These are phyloP conservation scores for Neoboletus subvelutipes DNA, from an alignment of 768 basidiomycete genomes.

Conservation along the genomic window DNA sequence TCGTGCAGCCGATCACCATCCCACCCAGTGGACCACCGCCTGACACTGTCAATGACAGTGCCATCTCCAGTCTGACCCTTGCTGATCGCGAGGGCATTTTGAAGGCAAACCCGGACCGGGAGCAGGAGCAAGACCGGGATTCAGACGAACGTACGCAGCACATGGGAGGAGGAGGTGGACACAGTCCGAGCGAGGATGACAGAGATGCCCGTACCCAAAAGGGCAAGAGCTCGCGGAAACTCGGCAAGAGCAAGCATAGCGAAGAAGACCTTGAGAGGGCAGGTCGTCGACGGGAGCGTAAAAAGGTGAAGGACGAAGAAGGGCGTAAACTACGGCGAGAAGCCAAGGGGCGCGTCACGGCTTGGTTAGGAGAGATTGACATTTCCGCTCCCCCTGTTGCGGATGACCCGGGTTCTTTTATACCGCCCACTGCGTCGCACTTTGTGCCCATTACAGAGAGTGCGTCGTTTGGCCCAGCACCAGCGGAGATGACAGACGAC, in stretches of 20 bases:
- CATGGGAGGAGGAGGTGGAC: constrained; percentile 18
- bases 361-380: constrained; percentile 72
- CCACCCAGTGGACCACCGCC: constrained; percentile 29
- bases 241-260: constrained; percentile 27
- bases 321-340: constrained; percentile 40
- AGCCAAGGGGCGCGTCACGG: constrained; percentile 72
- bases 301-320: constrained; percentile 37
- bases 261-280: constrained; percentile 28
- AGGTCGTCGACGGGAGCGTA: constrained; percentile 27
- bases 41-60: constrained; percentile 41
- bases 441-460: constrained; percentile 29
- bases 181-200: constrained; percentile 32
- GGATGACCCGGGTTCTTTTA: constrained; percentile 37
- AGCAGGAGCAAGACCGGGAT: constrained; percentile 32
- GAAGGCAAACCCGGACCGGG: constrained; percentile 16
- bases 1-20: constrained; percentile 41
- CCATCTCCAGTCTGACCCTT: constrained; percentile 48
- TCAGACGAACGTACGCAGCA: constrained; percentile 35
- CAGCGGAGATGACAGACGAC: constrained; percentile 6
- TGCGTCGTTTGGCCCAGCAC: constrained; percentile 20
- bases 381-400: constrained; percentile 48
- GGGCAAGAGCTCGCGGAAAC: constrained; percentile 22
- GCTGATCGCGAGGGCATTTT: constrained; percentile 29
- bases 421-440: constrained; percentile 33
- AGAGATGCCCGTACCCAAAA: constrained; percentile 32